phyloP scores from a whole-genome alignment of 108 stramenopile genomes.

The Ochromonas danica region DNA sequence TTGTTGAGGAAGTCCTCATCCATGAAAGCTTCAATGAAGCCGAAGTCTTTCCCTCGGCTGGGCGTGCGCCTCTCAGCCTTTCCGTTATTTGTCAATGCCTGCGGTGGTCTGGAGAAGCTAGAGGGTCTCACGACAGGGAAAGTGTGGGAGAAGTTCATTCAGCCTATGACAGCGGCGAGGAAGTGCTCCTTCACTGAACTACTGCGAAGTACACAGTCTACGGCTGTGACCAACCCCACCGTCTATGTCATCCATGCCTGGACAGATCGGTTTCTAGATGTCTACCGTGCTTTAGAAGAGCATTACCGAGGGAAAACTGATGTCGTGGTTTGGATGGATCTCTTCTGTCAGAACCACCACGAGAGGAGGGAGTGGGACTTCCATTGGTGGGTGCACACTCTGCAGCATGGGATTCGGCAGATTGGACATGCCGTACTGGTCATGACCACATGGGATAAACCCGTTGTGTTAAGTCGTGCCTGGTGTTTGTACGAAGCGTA shows the following conservation, averaged over 20 bases:
- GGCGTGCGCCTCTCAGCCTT: neutral
- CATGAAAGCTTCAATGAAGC: neutral
- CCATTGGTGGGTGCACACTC: neutral
- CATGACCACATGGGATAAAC: neutral
- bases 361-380: neutral
- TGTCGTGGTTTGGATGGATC: neutral
- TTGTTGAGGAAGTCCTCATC: no score
- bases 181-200: neutral
- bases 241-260: neutral
- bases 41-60: neutral
- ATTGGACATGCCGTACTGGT: neutral
- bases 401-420: neutral
- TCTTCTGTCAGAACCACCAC: neutral
- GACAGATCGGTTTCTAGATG: neutral
- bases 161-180: neutral
- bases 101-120: neutral
- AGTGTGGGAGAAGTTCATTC: neutral
- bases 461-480: neutral
- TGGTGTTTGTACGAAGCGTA: neutral
- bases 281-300: neutral
- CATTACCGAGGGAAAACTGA: neutral
- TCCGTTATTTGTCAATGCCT: neutral
- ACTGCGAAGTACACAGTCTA: neutral
- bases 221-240: neutral
- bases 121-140: neutral